Conservation (phyloP, 2,329 filamentous ascomycete genomes). For the Cercospora sp. region DNA sequence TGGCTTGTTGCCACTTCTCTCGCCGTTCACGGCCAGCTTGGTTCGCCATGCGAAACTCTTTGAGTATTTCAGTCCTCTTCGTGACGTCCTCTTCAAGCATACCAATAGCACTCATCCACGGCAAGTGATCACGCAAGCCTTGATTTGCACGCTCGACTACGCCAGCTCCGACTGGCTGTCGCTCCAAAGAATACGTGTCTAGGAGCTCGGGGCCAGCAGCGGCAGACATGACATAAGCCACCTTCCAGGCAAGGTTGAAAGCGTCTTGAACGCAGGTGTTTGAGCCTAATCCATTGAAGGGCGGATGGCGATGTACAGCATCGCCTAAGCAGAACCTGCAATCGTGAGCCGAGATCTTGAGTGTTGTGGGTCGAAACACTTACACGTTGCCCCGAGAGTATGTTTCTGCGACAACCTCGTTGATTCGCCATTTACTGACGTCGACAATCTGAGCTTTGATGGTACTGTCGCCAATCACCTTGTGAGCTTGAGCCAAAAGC, state of each 20-base stretch:
- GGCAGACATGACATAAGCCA: conserved; percentile 32
- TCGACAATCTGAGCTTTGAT: conserved; percentile 51
- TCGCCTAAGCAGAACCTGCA: conserved; percentile 55
- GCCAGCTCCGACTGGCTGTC: conserved; percentile 47
- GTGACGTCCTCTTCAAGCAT: conserved; percentile 39
- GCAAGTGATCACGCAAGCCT: conserved; percentile 54
- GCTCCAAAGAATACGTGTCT: conserved; percentile 36
- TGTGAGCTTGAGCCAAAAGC: neutral
- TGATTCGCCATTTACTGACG: conserved; percentile 58
- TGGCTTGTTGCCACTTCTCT: conserved; percentile 19
- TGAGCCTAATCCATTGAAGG: conserved; percentile 57
- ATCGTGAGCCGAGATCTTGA: too few species aligned
- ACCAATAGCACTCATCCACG: conserved; percentile 15
- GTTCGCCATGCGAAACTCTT: neutral
- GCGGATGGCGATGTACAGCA: conserved; percentile 59
- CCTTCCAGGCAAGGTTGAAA: conserved; percentile 20
- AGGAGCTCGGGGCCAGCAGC: conserved; percentile 31
- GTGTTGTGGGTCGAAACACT: too few species aligned
- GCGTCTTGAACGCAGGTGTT: conserved; percentile 26
- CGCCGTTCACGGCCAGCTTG: too few species aligned
- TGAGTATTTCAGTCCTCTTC: conserved; percentile 35
- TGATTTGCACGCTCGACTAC: conserved; percentile 59
- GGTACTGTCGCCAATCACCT: conserved; percentile 55
- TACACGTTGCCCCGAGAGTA: conserved; percentile 49
- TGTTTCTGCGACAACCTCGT: conserved; percentile 58